A percentile compares a stretch with the other conserved stretches of the same genome.
These are phyloP conservation scores for Circinella minor DNA, from an alignment of 371 early-diverging fungal genomes.

Conservation along the genomic window DNA sequence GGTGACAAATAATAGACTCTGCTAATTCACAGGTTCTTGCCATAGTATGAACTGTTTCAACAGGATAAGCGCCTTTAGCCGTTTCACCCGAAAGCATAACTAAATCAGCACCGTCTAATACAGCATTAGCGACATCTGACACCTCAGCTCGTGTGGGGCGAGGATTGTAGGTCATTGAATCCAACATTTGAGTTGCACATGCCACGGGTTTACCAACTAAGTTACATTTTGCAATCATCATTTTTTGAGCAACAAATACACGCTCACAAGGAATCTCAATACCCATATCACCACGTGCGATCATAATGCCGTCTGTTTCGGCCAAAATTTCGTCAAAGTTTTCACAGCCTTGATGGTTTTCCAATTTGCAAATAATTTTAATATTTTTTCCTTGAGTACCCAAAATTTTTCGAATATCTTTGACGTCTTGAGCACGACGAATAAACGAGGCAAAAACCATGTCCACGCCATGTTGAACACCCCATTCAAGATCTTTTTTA, in stretches of 20 bases:
- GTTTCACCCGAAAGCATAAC: constrained; percentile 99
- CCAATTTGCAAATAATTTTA: constrained; percentile 94
- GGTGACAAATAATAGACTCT: constrained; percentile 76
- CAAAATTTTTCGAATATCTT: constrained; percentile 79
- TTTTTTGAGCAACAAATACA: constrained; percentile 92
- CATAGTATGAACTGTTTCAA: constrained; percentile 80
- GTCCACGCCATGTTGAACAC: constrained; percentile 90
- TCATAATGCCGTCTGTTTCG: constrained; percentile 98
- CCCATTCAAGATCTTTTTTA: constrained; percentile 86
- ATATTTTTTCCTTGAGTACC: constrained; percentile 79
- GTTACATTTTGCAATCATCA: constrained; percentile 95
- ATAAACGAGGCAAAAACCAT: constrained; percentile 97
- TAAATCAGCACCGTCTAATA: constrained; percentile 93
- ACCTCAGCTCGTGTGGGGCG: constrained; percentile 97
- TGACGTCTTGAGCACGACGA: constrained; percentile 86
- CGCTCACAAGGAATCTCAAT: constrained; percentile 93
- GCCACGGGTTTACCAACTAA: constrained; percentile 93
- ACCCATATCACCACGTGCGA: constrained; percentile 97
- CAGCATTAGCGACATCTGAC: constrained; percentile 98
- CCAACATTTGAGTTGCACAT: constrained; percentile 98
- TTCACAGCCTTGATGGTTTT: constrained; percentile 87
- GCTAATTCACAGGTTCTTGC: constrained; percentile 70
- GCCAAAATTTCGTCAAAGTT: constrained; percentile 95
- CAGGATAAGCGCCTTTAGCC: constrained; percentile 85
- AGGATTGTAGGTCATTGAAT: constrained; percentile 94